Evolutionary conservation across 2,329 filamentous ascomycete species (phyloP).

Genomic region (Aspergillus spinulosporus): DNA sequence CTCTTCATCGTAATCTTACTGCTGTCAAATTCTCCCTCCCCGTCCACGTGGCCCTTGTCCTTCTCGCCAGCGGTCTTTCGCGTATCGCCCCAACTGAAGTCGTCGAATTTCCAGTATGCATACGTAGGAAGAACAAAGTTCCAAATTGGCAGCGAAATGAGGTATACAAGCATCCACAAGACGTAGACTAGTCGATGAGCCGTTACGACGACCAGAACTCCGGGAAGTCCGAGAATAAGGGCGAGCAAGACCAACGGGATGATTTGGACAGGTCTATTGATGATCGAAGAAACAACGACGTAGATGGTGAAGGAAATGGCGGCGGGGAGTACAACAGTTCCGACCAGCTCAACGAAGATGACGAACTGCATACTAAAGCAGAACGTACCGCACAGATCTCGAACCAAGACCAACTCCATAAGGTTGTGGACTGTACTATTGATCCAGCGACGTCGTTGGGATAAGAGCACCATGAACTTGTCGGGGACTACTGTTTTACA

Average conservation of each 20-base stretch:
- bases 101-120: constrained; percentile 99
- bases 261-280: constrained; percentile 72
- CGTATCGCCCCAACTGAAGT: constrained; percentile 99
- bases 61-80: constrained; percentile 91
- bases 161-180: constrained; percentile 95
- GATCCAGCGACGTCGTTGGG: constrained; percentile 96
- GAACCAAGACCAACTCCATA: constrained; percentile 93
- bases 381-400: constrained; percentile 96
- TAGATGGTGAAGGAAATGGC: constrained; percentile 98
- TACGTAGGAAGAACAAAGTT: constrained; percentile 94
- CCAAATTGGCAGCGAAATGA: constrained; percentile 91
- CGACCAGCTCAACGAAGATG: constrained; percentile 90
- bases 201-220: constrained; percentile 85
- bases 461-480: constrained; percentile 85
- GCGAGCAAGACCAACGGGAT: constrained; percentile 88
- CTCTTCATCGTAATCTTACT: constrained; percentile 99
- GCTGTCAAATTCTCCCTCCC: constrained; percentile 95
- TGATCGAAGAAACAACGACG: constrained; percentile 84
- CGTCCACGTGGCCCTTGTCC: constrained; percentile 77
- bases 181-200: constrained; percentile 92
- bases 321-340: constrained; percentile 90
- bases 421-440: constrained; percentile 99
- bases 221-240: constrained; percentile 90
- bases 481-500: constrained; percentile 98
- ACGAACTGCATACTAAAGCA: constrained; percentile 99